Conservation (phyloP, 257 asterid genomes). For the Striga asiatica region DNA sequence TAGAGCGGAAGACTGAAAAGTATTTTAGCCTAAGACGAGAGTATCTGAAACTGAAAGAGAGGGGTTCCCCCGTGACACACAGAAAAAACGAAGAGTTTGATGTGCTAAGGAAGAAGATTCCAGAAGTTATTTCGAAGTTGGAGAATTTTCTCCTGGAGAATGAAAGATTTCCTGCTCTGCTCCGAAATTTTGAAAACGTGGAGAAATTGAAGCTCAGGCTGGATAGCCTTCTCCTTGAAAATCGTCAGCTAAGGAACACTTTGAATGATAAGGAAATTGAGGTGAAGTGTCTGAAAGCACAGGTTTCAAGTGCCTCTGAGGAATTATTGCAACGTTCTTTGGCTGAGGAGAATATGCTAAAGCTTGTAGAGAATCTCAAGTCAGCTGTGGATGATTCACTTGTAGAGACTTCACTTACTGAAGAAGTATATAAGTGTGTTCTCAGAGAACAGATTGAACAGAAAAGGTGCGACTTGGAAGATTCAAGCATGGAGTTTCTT, state of each 20-base stretch:
- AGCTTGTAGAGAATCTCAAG: conserved; percentile 30
- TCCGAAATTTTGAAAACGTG: conserved; percentile 24
- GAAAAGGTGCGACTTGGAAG: conserved; percentile 25
- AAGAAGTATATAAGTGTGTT: conserved; percentile 46
- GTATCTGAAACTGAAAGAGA: conserved; percentile 48
- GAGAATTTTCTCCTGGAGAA: conserved; percentile 48
- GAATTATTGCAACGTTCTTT: conserved; percentile 37
- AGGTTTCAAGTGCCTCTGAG: conserved; percentile 36
- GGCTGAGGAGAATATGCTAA: conserved; percentile 43
- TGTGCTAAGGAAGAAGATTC: conserved; percentile 48
- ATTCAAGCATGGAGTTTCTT: conserved; percentile 29
- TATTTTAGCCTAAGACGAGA: conserved; percentile 55
- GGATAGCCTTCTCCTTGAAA: conserved; percentile 55
- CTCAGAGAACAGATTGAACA: conserved; percentile 35
- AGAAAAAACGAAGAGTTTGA: conserved; percentile 68
- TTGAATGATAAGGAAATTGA: conserved; percentile 44
- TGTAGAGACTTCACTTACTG: conserved; percentile 37
- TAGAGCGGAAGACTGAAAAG: conserved; percentile 53
- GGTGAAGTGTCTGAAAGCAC: conserved; percentile 41
- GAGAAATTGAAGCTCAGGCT: conserved; percentile 37
- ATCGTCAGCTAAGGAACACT: conserved; percentile 41
- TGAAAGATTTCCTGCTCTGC: conserved; percentile 33
- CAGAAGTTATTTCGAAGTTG: conserved; percentile 46
- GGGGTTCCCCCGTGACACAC: conserved; percentile 32
- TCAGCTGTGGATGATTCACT: conserved; percentile 34